Percentiles rank a stretch among this genome's conserved stretches.
Evolutionary conservation across 169 alveolate species (phyloP).

Genomic region (Cyclospora cayetanensis): DNA sequence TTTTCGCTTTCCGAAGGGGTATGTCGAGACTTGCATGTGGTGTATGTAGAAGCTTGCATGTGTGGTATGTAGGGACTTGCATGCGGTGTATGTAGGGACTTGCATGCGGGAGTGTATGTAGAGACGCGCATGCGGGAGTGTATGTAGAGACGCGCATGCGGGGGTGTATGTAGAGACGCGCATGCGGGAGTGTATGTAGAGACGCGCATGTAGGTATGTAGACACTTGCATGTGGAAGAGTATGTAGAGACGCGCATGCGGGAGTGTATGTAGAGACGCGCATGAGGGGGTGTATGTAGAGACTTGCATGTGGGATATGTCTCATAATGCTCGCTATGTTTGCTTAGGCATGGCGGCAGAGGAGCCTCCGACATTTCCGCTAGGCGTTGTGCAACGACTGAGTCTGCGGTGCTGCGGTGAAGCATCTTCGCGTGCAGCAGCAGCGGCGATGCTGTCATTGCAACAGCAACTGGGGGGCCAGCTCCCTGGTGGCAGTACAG

Average conservation of each 20-base stretch:
- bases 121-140: not conserved
- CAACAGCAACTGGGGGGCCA: slow-evolving; percentile 54
- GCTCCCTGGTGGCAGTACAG: slow-evolving; percentile 8
- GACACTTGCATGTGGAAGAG: not conserved
- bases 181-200: not conserved
- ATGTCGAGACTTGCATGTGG: no score
- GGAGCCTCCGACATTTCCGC: slow-evolving; percentile 21
- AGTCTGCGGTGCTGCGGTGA: slow-evolving; percentile 54
- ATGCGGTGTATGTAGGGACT: not conserved
- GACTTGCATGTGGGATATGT: not conserved
- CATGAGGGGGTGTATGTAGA: not conserved
- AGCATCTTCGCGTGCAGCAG: slow-evolving; percentile 18
- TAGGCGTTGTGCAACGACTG: not conserved
- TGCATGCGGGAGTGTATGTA: not conserved
- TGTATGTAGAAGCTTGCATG: no score
- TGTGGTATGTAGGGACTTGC: not conserved
- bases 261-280: not conserved
- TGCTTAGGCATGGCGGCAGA: slow-evolving; percentile 9
- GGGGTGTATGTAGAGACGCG: not conserved
- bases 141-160: not conserved
- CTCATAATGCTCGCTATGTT: not conserved
- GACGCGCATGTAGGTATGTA: not conserved
- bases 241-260: not conserved
- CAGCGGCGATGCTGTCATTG: slow-evolving; percentile 15
- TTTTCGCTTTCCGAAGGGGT: no score